Evolutionary conservation across 164 flowering plant species (phyloP), one percentile per base, ranked within the genome.

Genomic region (Tinospora cordifolia): DNA sequence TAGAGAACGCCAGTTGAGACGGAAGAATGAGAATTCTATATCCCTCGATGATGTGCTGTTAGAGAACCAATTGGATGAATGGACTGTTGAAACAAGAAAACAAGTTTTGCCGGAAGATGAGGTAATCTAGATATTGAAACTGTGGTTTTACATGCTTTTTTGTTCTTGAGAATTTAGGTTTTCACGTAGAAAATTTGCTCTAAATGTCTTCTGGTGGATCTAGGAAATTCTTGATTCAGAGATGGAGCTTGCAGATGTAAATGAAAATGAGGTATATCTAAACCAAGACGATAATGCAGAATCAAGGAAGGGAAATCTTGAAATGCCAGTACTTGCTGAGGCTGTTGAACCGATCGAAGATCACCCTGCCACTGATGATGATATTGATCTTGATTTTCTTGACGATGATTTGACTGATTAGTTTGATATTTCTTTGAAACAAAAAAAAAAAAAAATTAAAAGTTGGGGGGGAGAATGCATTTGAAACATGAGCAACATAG

Each of bases 11-110:
- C 92, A 85, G 65, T 59, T 81, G 10, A 76, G 83, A 70, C 78
- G 70, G 72, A 84, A 67, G 54, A 60, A 76, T 0, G 79, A 76
- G 51, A 84, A 79, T 22, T 69, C 68, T 6, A 25, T 77, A 38
- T 75, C 87, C 64, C 76, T 83, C 36, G 90, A 90, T 69, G 75
- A 72, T 72, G 75, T 75, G 47, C 51, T 87, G 78, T 69, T 77
- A 38, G 92, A 88, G 70, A 79, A 74, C 71, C 30, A 85, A 64
- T 59, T 90, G 67, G 81, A 80, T 79, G 90, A 87, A 75, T 90
- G 96, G 96, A 79, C 86, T 71, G 85, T 83, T 27, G 90, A 85
- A 74, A 57, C 87, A 38, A 87, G 83, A 74, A 84, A 79, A 74
- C 84, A 74, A 63, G 64, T 82, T 36, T 25, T 83, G 70, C 86